Evolutionary conservation across 306 rosid species (phyloP), one percentile per base, ranked within the genome.

Genomic region (Neltuma alba): DNA sequence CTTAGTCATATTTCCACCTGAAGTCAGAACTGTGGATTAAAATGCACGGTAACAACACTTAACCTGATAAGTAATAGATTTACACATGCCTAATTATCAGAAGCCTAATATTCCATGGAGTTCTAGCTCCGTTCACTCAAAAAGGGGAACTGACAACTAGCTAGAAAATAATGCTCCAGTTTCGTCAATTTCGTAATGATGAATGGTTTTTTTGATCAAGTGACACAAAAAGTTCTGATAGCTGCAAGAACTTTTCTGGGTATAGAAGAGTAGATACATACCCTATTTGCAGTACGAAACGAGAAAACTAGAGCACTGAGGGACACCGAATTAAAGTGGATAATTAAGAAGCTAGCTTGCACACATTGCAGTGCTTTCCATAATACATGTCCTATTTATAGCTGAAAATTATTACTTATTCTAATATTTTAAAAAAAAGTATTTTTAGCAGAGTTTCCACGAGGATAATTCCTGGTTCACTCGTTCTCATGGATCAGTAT

Each of bases 1-100:
- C 45, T 48, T 78, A 18, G 87, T 83, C 93, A 89, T 87, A 3
- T 69, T 57, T 47, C 33, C 47, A 34, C 27, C 45, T 50, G 64
- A 84, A 71, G 8, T 60, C 18, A 27, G 13, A 76, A 10, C 10
- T 33, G 79, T 47, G 34, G 38, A 44, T 23, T 9, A 36, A 34
- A 34, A 12, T n/a, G 55, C 55, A 4, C 2, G 55, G 55, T 7
- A 55, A 55, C 28, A 52, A 55, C 31, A 23, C 12, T 6, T 0
- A 1, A 8, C 25, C 30, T 4, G 28, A 18, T 3, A 55, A 57
- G n/a, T n/a, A 57, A 57, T 11, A 57, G 25, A 23, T 25, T 55
- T 55, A 23, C 30, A 0, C 62, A 21, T 55, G n/a, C 54, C 54
- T 47, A 47, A 47, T 5, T 41, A 41, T 41, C 11, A 9, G 13